Evolutionary conservation across 805 yeast species (phyloP), one percentile per base, ranked within the genome.

Genomic region (Metschnikowia bowlesiae): DNA sequence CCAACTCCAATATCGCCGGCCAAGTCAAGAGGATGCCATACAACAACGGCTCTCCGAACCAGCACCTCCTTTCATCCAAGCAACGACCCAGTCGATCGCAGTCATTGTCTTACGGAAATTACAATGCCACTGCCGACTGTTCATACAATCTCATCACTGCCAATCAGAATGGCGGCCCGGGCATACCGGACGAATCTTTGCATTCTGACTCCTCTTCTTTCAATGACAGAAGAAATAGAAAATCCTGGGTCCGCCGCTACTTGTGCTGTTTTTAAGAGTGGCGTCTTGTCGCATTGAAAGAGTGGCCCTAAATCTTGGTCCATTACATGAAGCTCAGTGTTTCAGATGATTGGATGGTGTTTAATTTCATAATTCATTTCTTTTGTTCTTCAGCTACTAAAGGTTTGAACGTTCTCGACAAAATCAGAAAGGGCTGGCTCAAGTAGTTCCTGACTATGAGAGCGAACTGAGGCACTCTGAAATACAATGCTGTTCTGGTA

Each of bases 201-300:
- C 75, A 69, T 56, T 66, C 73, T 2, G 75, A 69, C 45, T 62
- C 66, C n/a, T 66, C 73, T 13, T 67, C 71, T 54, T 70, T 65
- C 49, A 49, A 57, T 16, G 51, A 55, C 13, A 41, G 56, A 13
- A 46, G 61, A 33, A 50, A 56, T 47, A 48, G 45, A 39, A 35
- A 53, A 41, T 52, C 60, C 30, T 56, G 58, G 58, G 44, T 56
- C 26, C 56, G 58, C 13, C 44, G 44, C 30, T 39, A 45, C 36
- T 55, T 51, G 44, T 58, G 61, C 39, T 58, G 61, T 41, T 52
- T 56, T 28, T 53, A 43, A 45, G 30, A 16, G 14, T 14, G 8
- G 6, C 22, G 8, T 42, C 31, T 28, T n/a, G 31, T 13, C 10
- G 11, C 18, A n/a, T 39, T 6, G 22, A 42, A 16, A n/a, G 18